These are phyloP conservation scores for Pochonia chlamydosporia DNA, from an alignment of 2,329 filamentous ascomycete genomes.

Conservation along the genomic window DNA sequence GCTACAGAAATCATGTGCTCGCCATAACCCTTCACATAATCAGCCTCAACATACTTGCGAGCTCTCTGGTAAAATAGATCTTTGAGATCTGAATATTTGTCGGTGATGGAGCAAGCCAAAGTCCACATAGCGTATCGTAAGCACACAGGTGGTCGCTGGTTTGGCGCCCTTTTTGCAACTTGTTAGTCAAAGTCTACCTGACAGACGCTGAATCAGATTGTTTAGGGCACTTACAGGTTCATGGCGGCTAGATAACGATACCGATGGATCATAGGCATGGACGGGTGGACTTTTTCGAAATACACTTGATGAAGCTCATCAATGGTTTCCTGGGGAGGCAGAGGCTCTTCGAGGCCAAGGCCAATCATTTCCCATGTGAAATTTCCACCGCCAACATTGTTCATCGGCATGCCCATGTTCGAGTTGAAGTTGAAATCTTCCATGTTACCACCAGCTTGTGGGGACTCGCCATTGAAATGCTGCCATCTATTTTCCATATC, in stretches of 20 bases:
- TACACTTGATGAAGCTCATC: constrained; percentile 87
- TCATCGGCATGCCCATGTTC: constrained; percentile 44
- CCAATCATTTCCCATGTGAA: constrained; percentile 77
- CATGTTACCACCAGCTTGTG: constrained; percentile 35
- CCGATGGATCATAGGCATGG: constrained; percentile 82
- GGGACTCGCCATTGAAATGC: constrained; percentile 49
- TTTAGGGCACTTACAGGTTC: constrained; percentile 54
- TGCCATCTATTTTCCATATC: constrained; percentile 48
- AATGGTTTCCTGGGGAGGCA: constrained; percentile 57
- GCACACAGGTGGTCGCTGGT: constrained; percentile 78
- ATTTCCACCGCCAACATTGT: constrained; percentile 41
- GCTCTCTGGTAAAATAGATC: constrained; percentile 86
- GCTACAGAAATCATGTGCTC: constrained; percentile 81
- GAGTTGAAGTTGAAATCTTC: constrained; percentile 55
- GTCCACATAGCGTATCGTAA: constrained; percentile 95
- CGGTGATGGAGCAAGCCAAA: constrained; percentile 77
- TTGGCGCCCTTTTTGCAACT: constrained; percentile 54
- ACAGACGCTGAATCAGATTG: not conserved
- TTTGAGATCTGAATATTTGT: constrained; percentile 74
- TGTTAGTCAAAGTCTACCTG: not conserved
- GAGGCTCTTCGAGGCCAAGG: constrained; percentile 52
- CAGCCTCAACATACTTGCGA: constrained; percentile 82
- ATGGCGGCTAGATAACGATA: constrained; percentile 83
- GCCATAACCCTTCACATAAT: constrained; percentile 88
- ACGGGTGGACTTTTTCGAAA: constrained; percentile 85